Evolutionary conservation across 805 yeast genomes (phyloP), one percentile per base, ranked within the genome.

Genomic region (Starmerella apicola): DNA sequence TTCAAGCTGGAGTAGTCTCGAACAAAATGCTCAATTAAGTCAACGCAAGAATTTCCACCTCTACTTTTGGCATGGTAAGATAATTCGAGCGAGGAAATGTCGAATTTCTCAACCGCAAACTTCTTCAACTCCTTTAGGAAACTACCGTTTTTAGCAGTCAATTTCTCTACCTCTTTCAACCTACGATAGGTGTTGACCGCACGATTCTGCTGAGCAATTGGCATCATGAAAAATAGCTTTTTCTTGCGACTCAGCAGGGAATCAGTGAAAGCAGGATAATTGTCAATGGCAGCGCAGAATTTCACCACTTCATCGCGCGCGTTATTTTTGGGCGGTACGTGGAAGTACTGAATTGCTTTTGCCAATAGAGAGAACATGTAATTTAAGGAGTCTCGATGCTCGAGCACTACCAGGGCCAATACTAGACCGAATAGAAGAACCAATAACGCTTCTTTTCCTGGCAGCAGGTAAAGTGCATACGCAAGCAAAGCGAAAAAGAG

Each of bases 1-100:
- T 12, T 17, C 1, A 34, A 15, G 10, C 8, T 49, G 3, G 77
- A 61, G 91, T 94, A 86, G 55, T 88, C 96, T 35, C 95, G 63
- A 8, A 76, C 71, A 44, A 71, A 71, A 57, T 85, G 95, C 37
- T 84, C 76, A 25, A 88, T 51, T 5, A 81, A 64, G 56, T 53
- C 63, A n/a, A 50, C 32, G 3, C 51, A 54, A 2, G 42, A 31
- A 19, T 46, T 39, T 15, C 38, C 36, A 1, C 42, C 30, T 1
- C 41, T 33, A 2, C 66, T 56, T 32, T 61, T 61, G n/a, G 61
- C 57, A 20, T 60, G 56, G 20, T 64, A 54, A 27, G 76, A 38
- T n/a, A n/a, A n/a, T 22, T 78, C 83, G 33, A 64, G 53, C 1
- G 57, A 40, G 0, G 63, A 44, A n/a, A 74, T 57, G 0, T 64